Evolutionary conservation across 2,329 filamentous ascomycete species (phyloP).

Genomic region (Colletotrichum cereale): DNA sequence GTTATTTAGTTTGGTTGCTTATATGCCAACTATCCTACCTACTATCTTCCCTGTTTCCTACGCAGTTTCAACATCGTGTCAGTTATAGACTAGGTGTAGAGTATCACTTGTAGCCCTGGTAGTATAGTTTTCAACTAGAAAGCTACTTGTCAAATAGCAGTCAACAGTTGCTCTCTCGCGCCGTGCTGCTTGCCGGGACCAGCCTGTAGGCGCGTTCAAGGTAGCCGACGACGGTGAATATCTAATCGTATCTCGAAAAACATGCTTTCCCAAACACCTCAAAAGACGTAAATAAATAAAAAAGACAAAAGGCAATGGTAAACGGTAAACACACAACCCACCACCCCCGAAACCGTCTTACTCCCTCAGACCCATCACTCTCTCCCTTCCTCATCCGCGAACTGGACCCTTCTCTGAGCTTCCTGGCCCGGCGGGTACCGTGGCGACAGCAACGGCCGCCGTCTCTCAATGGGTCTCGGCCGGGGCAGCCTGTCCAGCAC

Average conservation of each 20-base stretch:
- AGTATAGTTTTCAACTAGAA: no score
- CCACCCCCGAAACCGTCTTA: not conserved
- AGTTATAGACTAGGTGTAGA: no score
- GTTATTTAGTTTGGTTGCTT: no score
- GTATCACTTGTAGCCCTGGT: no score
- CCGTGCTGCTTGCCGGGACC: no score
- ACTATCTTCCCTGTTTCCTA: no score
- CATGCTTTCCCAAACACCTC: not conserved
- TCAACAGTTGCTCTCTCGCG: no score
- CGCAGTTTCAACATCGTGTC: no score
- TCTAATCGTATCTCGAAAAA: not conserved
- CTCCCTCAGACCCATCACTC: not conserved
- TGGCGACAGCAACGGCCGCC: not conserved
- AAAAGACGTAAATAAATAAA: not conserved
- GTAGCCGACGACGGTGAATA: no score
- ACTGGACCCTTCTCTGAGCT: constrained; percentile 1
- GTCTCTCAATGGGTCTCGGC: not conserved
- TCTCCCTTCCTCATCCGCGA: not conserved
- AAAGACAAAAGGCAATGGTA: not conserved
- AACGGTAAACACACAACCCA: not conserved
- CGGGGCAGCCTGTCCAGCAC: not conserved
- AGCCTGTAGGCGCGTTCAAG: no score
- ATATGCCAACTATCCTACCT: no score
- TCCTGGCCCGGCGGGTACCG: not conserved
- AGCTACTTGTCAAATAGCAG: no score